Evolutionary conservation across 306 rosid species (phyloP).

Genomic region (Inga oerstediana): DNA sequence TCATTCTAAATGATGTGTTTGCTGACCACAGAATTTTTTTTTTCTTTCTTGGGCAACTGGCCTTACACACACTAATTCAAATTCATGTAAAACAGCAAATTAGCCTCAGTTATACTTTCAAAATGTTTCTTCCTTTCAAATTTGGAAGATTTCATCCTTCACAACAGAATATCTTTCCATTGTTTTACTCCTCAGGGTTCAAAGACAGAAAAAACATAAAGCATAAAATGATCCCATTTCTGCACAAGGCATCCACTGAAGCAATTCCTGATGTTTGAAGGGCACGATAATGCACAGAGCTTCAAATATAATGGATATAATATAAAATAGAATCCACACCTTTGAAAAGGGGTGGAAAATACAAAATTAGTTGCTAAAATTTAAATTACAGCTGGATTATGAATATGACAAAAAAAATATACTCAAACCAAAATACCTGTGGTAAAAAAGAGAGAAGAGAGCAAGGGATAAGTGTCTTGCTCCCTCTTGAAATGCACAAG

Average conservation of each 20-base stretch:
- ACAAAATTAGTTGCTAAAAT: background rate
- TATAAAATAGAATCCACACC: background rate
- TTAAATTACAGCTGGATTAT: background rate
- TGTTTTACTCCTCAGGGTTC: background rate
- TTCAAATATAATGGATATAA: background rate
- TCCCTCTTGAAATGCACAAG: conserved; percentile 8
- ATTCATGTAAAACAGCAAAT: background rate
- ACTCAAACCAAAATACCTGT: background rate
- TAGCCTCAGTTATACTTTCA: background rate
- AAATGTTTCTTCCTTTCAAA: background rate
- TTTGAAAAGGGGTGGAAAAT: conserved; percentile 1
- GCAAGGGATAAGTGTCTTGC: background rate
- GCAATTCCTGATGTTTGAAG: background rate
- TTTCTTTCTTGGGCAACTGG: background rate
- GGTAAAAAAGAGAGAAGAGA: background rate
- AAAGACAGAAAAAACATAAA: background rate
- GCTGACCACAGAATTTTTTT: background rate
- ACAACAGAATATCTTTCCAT: background rate
- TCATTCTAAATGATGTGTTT: background rate
- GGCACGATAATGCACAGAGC: background rate
- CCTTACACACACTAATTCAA: background rate
- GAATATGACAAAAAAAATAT: background rate
- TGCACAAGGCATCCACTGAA: background rate
- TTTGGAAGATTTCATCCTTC: background rate
- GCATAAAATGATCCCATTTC: background rate